phyloP scores from a whole-genome alignment of 169 alveolate species.

The Eimeria acervulina region DNA sequence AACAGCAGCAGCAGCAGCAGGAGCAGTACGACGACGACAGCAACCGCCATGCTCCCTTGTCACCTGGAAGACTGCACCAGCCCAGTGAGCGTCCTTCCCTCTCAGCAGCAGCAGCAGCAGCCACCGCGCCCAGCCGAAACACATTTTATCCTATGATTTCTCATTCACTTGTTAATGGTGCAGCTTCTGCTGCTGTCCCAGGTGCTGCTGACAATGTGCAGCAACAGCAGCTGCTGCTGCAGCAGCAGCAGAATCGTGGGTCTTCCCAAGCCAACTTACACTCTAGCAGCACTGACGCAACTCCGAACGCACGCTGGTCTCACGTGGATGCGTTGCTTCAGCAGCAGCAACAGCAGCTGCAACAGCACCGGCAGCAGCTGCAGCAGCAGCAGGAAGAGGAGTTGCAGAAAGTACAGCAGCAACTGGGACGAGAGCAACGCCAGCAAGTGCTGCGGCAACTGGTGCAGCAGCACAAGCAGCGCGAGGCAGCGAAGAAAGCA shows the following conservation, averaged over 20 bases:
- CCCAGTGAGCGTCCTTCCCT: background rate
- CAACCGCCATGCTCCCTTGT: background rate
- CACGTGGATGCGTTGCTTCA: background rate
- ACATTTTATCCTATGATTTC: background rate
- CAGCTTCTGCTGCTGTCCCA: slow-evolving; percentile 22
- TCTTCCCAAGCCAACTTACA: background rate
- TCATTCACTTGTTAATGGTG: background rate
- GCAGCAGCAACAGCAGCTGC: slow-evolving; percentile 46
- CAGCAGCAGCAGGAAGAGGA: background rate
- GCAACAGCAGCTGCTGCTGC: background rate
- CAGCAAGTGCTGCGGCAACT: slow-evolving; percentile 14
- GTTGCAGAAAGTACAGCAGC: slow-evolving; percentile 21
- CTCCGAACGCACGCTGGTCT: background rate
- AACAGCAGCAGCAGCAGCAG: slow-evolving; percentile 37
- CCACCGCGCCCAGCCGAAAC: background rate
- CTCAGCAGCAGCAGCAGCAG: slow-evolving; percentile 21
- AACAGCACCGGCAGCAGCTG: background rate
- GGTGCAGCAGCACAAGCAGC: slow-evolving; percentile 23
- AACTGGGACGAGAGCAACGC: background rate
- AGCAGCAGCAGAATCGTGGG: background rate
- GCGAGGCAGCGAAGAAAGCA: slow-evolving; percentile 15
- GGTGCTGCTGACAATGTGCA: slow-evolving; percentile 46
- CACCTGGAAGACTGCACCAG: background rate
- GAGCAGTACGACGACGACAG: slow-evolving; percentile 6
- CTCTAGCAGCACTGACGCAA: background rate